phyloP scores from a whole-genome alignment of 78 protist genomes.

The Andalucia godoyi region DNA sequence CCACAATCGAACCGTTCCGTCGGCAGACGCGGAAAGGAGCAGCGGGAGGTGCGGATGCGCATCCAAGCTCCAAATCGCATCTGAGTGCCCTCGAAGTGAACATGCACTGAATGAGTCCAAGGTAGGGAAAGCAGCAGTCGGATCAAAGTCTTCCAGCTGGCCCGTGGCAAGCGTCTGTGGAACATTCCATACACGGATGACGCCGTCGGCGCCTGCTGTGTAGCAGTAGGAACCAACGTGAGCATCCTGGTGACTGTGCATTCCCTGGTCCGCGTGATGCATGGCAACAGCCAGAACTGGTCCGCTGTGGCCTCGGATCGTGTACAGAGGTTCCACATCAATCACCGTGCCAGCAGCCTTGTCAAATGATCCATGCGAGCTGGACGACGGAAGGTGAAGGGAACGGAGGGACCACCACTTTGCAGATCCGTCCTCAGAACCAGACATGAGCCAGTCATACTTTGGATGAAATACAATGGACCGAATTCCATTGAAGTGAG shows the following conservation, averaged over 20 bases:
- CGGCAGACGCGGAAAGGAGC: conserved; percentile 38
- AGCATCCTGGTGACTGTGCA: too few species aligned
- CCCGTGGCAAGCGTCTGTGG: conserved; percentile 7
- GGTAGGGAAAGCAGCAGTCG: not conserved
- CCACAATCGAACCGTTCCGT: conserved; percentile 40
- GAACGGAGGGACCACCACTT: conserved; percentile 51
- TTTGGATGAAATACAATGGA: conserved; percentile 36
- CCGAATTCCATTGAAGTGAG: conserved; percentile 48
- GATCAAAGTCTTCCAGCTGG: conserved; percentile 23
- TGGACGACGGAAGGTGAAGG: too few species aligned
- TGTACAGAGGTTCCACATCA: conserved; percentile 42
- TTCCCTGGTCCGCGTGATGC: not conserved
- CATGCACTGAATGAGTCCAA: too few species aligned
- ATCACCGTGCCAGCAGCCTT: conserved; percentile 10
- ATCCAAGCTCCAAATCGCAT: conserved; percentile 39
- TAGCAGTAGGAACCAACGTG: too few species aligned
- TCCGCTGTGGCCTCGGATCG: conserved; percentile 42
- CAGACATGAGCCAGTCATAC: conserved; percentile 23
- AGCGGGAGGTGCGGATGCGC: not conserved
- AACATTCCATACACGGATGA: conserved; percentile 30
- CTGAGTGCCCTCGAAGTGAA: conserved; percentile 39
- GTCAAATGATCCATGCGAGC: too few species aligned
- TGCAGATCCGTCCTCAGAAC: conserved; percentile 30
- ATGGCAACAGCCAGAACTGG: conserved; percentile 26
- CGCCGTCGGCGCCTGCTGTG: conserved; percentile 39